phyloP scores from a whole-genome alignment of 129 eudicot genomes.

The Glebionis coronaria region DNA sequence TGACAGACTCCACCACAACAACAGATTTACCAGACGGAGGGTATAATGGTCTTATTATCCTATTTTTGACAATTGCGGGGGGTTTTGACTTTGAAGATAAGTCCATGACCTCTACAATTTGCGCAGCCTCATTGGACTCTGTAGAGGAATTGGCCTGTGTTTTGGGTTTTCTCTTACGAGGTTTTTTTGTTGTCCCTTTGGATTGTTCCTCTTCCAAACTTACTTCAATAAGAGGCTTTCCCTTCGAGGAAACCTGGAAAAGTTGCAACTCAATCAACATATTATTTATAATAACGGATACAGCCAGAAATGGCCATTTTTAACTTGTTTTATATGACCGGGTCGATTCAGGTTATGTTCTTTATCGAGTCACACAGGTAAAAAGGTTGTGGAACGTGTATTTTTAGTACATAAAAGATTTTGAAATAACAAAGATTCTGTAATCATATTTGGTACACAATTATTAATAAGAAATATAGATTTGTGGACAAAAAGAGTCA shows the following conservation, averaged over 20 bases:
- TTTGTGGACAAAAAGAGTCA: background rate
- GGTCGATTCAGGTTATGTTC: background rate
- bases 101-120: slow-evolving; percentile 29
- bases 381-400: slow-evolving; percentile 2
- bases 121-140: slow-evolving; percentile 18
- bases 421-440: background rate
- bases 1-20: slow-evolving; percentile 77
- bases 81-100: slow-evolving; percentile 29
- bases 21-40: slow-evolving; percentile 87
- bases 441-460: background rate
- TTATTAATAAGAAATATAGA: no score
- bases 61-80: slow-evolving; percentile 20
- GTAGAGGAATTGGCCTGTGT: slow-evolving; percentile 25
- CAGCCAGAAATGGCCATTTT: background rate
- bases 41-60: slow-evolving; percentile 52
- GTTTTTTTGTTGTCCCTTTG: slow-evolving; percentile 27
- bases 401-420: background rate
- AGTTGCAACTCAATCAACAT: slow-evolving; percentile 31
- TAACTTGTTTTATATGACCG: background rate
- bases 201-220: slow-evolving; percentile 33
- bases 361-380: background rate
- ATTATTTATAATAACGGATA: background rate
- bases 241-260: slow-evolving; percentile 44
- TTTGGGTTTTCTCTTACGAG: slow-evolving; percentile 33
- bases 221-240: slow-evolving; percentile 32